Base-by-base conservation (phyloP, 2,329 filamentous ascomycete species). In the Trichoderma sp. region DNA sequence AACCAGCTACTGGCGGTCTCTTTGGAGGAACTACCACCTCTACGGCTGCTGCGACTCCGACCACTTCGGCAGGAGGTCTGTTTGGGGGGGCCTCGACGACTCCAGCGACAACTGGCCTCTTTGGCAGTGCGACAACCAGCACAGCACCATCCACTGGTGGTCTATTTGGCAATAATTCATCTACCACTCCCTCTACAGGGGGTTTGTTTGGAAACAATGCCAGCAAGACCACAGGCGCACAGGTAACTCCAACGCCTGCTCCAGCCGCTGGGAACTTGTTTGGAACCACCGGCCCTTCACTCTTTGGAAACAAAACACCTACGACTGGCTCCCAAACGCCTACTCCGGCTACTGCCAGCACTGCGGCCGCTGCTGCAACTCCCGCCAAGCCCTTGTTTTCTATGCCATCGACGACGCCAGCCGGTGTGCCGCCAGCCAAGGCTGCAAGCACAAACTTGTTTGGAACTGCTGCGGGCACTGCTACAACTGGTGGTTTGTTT, bases 361-460 rank as follows among this genome's bases (percentile, higher is more conserved):
- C 73, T 29, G 64, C n/a, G n/a, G n/a, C 72, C 9, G 59, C 72
- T 17, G 71, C 80, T 25, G 74, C 78, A 22, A 79, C 80, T 59
- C 76, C 78, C 27, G 77, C 78, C n/a, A 86, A 86, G 74, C 81
- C 84, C 17, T 69, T 79, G 64, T 82, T 86, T 66, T 71, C 76
- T n/a, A 72, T 85, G 37, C 78, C 80, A 64, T 87, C 85, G 19
- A 87, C 84, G 2, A 87, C 85, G 39, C 84, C 85, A 17, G 84
- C 85, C 25, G 85, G 85, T 39, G 81, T 83, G n/a, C 85, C 85
- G 66, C 84, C 84, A 25, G 71, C 76, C n/a, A 76, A 77, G 67
- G 70, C 76, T 64, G 70, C 71, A 32, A 42, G 66, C 19, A 42
- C 61, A 25, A 60, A 58, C n/a, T 27, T 68, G 39, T 69, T 69